Evolutionary conservation across 495 filamentous ascomycete genomes (phyloP), one percentile per base, ranked within the genome.

Genomic region (Aspergillus ellipticus): DNA sequence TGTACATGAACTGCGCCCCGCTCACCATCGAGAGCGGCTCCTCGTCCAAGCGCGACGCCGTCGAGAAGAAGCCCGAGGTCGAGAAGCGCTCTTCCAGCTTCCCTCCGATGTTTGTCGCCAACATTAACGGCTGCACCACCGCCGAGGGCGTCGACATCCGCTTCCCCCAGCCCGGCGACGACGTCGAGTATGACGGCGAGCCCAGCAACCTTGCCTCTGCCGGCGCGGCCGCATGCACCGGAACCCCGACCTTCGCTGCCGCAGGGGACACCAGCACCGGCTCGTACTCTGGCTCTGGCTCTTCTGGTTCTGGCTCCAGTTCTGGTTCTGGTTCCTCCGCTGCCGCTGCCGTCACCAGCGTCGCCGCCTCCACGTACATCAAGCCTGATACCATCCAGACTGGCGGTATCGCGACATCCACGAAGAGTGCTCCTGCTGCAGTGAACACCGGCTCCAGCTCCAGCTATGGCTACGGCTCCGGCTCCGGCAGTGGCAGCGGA

Each of bases 1-100:
- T 95, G 82, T 96, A 96, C 78, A 96, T 95, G 92, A 90, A 92
- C 79, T 97, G 92, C 55, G 88, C 86, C 6, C 81, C 87, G 1
- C 75, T 93, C 54, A 82, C 78, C 6, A 77, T 96, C 60, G 64
- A 68, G 0, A 78, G 77, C 4, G 83, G 81, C 49, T 62, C 72
- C 16, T 68, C 64, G 15, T 66, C 61, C 31, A 79, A 79, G 69
- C 69, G 76, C 21, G 62, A 65, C n/a, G 45, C 51, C 2, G 47
- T 41, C 15, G 20, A 26, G 43, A 3, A 15, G 20, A 46, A 46
- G n/a, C n/a, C 33, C 24, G 45, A 53, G n/a, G 42, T 70, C 29
- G 64, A 70, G 55, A 76, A 73, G 58, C 73, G 74, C 26, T 42
- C 67, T 0, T 24, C 65, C 57, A 72, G 68, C 24, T 86, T 91